Evolutionary conservation across 2,329 filamentous ascomycete genomes (phyloP).

Genomic region (Lithohypha guttulata): DNA sequence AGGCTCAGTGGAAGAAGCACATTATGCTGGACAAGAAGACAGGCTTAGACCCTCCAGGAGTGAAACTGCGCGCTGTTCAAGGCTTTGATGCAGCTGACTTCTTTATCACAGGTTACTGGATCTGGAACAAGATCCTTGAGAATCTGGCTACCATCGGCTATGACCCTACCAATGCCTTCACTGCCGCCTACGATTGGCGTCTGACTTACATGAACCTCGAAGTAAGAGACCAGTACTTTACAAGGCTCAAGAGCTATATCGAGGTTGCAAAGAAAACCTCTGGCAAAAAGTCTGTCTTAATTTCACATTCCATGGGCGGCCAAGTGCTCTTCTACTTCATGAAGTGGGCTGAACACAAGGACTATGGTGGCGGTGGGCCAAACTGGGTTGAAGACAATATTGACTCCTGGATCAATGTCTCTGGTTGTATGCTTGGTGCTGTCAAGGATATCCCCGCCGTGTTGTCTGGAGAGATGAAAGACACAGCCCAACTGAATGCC

Average conservation of each 20-base stretch:
- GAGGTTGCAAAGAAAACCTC: conserved; percentile 67
- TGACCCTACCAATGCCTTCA: conserved; percentile 66
- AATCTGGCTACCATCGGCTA: conserved; percentile 94
- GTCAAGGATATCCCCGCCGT: conserved; percentile 83
- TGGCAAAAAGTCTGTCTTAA: conserved; percentile 68
- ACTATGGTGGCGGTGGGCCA: conserved; percentile 66
- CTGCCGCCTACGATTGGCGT: conserved; percentile 78
- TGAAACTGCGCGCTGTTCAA: conserved; percentile 87
- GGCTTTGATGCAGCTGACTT: conserved; percentile 98
- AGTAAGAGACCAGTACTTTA: conserved; percentile 85
- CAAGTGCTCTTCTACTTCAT: conserved; percentile 80
- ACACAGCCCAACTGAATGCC: conserved; percentile 90
- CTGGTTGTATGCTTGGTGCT: conserved; percentile 93
- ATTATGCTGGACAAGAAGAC: conserved; percentile 93
- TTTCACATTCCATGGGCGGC: conserved; percentile 95
- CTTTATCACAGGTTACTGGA: conserved; percentile 76
- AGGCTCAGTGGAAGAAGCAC: conserved; percentile 87
- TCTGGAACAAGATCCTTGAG: conserved; percentile 97
- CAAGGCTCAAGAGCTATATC: conserved; percentile 77
- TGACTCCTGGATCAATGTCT: conserved; percentile 96
- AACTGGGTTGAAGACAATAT: conserved; percentile 85
- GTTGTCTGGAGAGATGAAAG: conserved; percentile 93
- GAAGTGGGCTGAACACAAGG: conserved; percentile 69
- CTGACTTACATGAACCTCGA: conserved; percentile 85
- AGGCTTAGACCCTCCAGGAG: conserved; percentile 76